Evolutionary conservation across 2,329 filamentous ascomycete species (phyloP), one percentile per base, ranked within the genome.

Genomic region (Trichoderma sp.): DNA sequence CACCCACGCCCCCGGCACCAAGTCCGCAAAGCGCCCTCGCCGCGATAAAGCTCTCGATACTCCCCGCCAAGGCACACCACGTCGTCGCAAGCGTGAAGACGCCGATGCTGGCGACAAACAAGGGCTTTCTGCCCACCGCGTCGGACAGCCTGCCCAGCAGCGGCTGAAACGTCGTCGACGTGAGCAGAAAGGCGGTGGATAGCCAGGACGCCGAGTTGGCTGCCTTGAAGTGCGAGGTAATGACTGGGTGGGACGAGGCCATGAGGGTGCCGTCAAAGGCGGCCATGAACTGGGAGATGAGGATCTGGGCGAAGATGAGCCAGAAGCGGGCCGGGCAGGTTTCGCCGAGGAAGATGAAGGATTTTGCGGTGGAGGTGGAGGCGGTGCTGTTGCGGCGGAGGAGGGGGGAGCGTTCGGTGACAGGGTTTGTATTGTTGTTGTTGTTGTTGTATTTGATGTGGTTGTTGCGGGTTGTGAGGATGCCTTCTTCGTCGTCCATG

Each of bases 171-270:
- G 90, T 88, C 1, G 91, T 94, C 4, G 88, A 91, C 0, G 92
- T 93, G 46, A 96, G 83, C 43, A 95, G 79, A 72, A 94, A 95
- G 0, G 91, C 88, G 0, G 92, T 95, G 1, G 91, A 93, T 5
- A 95, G 83, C 92, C 92, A 96, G 2, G 91, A 93, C 3, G 92
- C 92, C 58, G 88, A 88, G 77, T 95, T 93, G 37, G 91, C 91
- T 59, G 90, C 87, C 70, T 89, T 82, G 78, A 95, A 95, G 77
- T 94, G 89, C 0, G 91, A 93, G 0, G 91, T 94, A 70, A 95
- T 93, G 68, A 92, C 90, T 0, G 92, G 91, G 77, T 96, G 92
- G 52, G 86, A 90, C 2, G 91, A 93, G 5, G 91, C 91, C 91
- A 95, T 94, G 72, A 95, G 86, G 4, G 91, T 95, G 13, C 87